These are phyloP conservation scores for Acacia confusa DNA, from an alignment of 306 rosid species.

Conservation along the genomic window DNA sequence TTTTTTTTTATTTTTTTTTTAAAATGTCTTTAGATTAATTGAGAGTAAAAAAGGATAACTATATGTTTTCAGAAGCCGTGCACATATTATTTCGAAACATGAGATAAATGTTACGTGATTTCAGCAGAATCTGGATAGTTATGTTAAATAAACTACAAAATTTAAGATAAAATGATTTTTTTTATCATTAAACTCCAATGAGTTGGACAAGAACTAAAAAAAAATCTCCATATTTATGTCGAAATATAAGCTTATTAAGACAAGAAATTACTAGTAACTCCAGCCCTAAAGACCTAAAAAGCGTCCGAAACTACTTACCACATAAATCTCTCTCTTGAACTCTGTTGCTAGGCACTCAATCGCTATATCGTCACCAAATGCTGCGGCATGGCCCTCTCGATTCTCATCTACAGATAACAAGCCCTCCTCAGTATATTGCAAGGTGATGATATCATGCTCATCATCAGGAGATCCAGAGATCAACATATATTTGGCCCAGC, in stretches of 20 bases:
- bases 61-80: neutral
- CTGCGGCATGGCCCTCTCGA: slow-evolving; percentile 89
- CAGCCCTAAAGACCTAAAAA: slow-evolving; percentile 10
- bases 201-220: neutral
- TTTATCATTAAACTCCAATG: neutral
- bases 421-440: slow-evolving; percentile 96
- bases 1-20: neutral
- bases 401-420: slow-evolving; percentile 86
- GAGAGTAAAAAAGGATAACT: neutral
- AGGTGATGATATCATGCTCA: slow-evolving; percentile 86
- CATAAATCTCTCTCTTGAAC: slow-evolving; percentile 89
- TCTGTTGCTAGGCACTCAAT: slow-evolving; percentile 98
- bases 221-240: neutral
- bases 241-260: neutral
- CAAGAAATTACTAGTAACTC: slow-evolving; percentile 2
- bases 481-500: slow-evolving; percentile 98
- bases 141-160: neutral
- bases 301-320: slow-evolving; percentile 57
- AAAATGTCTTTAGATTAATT: neutral
- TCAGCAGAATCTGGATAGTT: neutral
- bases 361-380: slow-evolving; percentile 97
- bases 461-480: slow-evolving; percentile 82
- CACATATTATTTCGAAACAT: neutral
- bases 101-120: neutral
- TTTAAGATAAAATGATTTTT: neutral